Evolutionary conservation across 1,284 basidiomycete species (phyloP).

Genomic region (Moesziomyces sp.): DNA sequence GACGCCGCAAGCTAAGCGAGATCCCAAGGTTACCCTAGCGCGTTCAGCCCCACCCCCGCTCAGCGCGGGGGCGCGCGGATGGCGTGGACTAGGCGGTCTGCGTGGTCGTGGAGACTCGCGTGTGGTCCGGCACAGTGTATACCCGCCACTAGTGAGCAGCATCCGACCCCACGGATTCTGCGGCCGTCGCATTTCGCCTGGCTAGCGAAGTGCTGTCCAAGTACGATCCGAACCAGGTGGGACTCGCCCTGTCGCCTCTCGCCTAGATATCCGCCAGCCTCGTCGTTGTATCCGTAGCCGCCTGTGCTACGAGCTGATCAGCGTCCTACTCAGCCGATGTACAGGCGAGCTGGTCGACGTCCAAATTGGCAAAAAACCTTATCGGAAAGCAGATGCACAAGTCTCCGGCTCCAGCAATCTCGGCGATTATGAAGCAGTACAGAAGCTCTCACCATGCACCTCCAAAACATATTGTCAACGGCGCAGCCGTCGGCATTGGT

Average conservation of each 20-base stretch:
- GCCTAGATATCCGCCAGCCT: neutral
- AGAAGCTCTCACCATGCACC: too few relatives aligned
- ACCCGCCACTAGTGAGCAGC: constrained; percentile 5
- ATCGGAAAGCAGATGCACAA: too few relatives aligned
- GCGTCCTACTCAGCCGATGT: neutral
- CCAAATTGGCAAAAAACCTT: too few relatives aligned
- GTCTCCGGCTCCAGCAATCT: too few relatives aligned
- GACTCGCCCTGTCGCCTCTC: neutral
- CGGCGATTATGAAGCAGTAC: too few relatives aligned
- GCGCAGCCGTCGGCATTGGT: too few relatives aligned
- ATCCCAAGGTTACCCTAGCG: neutral
- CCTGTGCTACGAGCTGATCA: neutral
- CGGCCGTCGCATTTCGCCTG: neutral
- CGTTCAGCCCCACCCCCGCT: neutral
- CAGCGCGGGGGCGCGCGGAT: neutral
- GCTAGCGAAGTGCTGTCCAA: constrained; percentile 1
- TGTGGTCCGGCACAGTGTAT: constrained; percentile 11
- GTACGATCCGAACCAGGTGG: neutral
- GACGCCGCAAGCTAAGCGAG: neutral
- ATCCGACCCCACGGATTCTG: neutral
- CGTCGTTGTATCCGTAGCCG: neutral
- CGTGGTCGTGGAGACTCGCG: neutral
- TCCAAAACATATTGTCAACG: too few relatives aligned
- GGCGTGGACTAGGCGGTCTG: neutral
- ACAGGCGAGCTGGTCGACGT: neutral